Conservation (phyloP, 2,329 filamentous ascomycete genomes). For the Falciphora oryzae region DNA sequence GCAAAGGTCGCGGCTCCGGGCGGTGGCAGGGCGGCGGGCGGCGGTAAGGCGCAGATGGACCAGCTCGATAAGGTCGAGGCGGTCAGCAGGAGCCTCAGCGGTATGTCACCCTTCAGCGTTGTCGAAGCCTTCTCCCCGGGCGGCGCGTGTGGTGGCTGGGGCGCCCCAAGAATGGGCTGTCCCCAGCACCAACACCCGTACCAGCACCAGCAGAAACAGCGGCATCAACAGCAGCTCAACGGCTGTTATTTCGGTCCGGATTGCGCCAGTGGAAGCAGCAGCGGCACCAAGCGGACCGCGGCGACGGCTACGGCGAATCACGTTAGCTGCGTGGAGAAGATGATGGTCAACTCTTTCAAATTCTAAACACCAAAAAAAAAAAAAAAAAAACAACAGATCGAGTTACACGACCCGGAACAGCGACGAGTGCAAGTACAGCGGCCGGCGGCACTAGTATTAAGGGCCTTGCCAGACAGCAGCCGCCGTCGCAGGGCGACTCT, state of each 20-base stretch:
- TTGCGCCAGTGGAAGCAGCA: conserved; percentile 14
- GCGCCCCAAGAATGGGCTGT: neutral
- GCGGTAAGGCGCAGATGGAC: conserved; percentile 29
- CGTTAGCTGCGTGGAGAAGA: neutral
- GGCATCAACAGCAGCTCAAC: neutral
- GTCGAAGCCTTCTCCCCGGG: neutral
- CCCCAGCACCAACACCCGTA: neutral
- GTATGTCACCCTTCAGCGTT: conserved; percentile 16
- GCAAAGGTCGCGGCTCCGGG: too few relatives aligned
- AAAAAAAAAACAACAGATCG: conserved; percentile 6
- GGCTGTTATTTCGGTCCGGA: conserved; percentile 7
- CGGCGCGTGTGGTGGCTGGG: neutral
- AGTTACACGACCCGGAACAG: conserved; percentile 2
- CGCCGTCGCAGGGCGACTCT: conserved; percentile 29
- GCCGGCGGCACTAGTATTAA: conserved; percentile 46
- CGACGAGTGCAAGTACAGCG: conserved; percentile 2
- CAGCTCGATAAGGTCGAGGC: conserved; percentile 23
- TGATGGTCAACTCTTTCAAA: neutral
- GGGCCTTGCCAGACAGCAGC: conserved; percentile 40
- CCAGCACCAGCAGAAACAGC: neutral
- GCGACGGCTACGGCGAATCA: neutral
- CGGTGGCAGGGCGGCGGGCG: conserved; percentile 14
- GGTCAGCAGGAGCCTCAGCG: conserved; percentile 17
- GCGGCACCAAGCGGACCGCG: conserved; percentile 16
- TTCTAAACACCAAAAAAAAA: neutral